Evolutionary conservation across 768 basidiomycete species (phyloP), one percentile per base, ranked within the genome.

Genomic region (Serendipita vermifera): DNA sequence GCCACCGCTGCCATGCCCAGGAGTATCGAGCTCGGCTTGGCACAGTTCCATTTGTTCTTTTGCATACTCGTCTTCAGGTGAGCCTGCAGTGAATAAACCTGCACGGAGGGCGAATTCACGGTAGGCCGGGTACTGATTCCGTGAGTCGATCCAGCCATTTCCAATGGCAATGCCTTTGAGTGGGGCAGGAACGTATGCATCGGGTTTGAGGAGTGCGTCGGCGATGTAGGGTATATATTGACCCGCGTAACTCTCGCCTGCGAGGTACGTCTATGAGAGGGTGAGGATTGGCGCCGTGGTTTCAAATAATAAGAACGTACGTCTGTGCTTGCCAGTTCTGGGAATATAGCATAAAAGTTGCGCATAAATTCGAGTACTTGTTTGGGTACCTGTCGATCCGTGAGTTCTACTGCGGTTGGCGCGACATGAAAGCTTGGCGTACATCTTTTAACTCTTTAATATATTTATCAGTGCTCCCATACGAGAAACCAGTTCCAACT

Each of bases 171-270:
- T 71, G 1, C 96, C 96, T 39, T 76, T 77, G 5, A 97, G 71
- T 0, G 80, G 81, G 26, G 83, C 71, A 24, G 72, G 64, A 15
- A 89, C 70, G 32, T 75, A 66, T 4, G 81, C 79, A 59, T 74
- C 67, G 32, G 69, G 61, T 26, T 66, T 67, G 29, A 96, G 72
- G 40, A 94, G 73, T 15, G 81, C 85, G 60, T 91, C 78, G 63
- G 89, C 92, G 63, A 92, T 92, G 68, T 89, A 94, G 3, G 96
- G 96, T 63, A 99, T 94, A 73, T 86, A 98, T 71, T 98, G 93
- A 22, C 96, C 96, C 26, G 93, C 96, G 67, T 82, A 99, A 59
- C 89, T 92, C 73, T 99, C 96, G 58, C 96, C 96, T 0, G 87
- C 87, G 3, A 99, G 70, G 68, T 93, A 99, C 4, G 93, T 96